phyloP scores from a whole-genome alignment of 805 yeast species.

The Sporopachydermia quercuum region DNA sequence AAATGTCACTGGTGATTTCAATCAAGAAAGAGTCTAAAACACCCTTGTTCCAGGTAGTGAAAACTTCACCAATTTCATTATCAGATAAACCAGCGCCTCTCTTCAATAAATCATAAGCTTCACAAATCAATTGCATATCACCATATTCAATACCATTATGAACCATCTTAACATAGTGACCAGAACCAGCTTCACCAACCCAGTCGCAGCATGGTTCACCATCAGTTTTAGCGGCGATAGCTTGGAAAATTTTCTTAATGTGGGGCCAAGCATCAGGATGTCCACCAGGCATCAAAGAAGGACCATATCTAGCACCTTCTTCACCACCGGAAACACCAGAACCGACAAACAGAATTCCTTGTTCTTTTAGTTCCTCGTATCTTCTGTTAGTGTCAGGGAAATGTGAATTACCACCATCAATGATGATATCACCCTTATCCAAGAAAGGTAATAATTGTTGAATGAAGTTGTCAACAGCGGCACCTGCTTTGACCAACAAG shows the following conservation, averaged over 20 bases:
- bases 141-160: conserved; percentile 99
- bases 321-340: conserved; percentile 99
- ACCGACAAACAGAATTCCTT: conserved; percentile 90
- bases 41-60: conserved; percentile 90
- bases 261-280: conserved; percentile 97
- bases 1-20: conserved; percentile 92
- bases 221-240: conserved; percentile 88
- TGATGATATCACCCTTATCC: conserved; percentile 95
- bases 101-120: conserved; percentile 93
- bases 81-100: conserved; percentile 82
- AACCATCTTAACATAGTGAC: conserved; percentile 98
- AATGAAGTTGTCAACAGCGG: conserved; percentile 86
- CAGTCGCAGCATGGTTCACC: conserved; percentile 99
- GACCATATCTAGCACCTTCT: conserved; percentile 99
- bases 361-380: conserved; percentile 68
- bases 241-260: conserved; percentile 91
- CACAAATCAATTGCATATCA: conserved; percentile 98
- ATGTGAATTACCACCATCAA: conserved; percentile 99
- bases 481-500: conserved; percentile 91
- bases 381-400: conserved; percentile 98
- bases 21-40: conserved; percentile 93
- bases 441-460: conserved; percentile 76
- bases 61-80: conserved; percentile 88
- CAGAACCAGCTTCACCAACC: conserved; percentile 99
- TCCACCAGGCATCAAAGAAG: conserved; percentile 99